Evolutionary conservation across 2,329 filamentous ascomycete genomes (phyloP), one percentile per base, ranked within the genome.

Genomic region (Xylaria polymorpha): DNA sequence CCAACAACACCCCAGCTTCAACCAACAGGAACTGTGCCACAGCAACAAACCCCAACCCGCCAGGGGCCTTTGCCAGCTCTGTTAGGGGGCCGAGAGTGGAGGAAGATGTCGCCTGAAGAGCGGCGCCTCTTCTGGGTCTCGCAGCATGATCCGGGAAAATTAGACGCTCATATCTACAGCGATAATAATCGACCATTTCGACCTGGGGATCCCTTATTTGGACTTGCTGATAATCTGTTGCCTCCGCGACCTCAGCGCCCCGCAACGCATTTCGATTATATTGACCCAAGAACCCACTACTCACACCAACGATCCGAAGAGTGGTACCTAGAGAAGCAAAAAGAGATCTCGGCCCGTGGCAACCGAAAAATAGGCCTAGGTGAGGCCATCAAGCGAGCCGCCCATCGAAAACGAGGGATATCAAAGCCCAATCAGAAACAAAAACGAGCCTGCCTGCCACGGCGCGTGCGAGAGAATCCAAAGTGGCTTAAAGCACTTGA

Each of bases 241-340:
- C 71, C 72, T 1, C 46, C 60, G 20, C 64, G 73, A 35, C 72
- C 71, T 12, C 71, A 67, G n/a, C 74, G 68, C 14, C 69, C 69
- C 35, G 76, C 79, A 35, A 80, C 79, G 29, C 70, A 81, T 6
- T 88, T 82, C 71, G 77, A 81, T 0, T 78, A 82, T 57, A 79
- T 87, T 2, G 85, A 90, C 74, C 87, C 87, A 0, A 82, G 83
- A 1, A 80, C 84, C 1, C 84, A 87, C 61, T 84, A 82, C 77
- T 81, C 80, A 0, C 81, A 83, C 53, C 78, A 78, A 1, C 81
- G 81, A 53, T 81, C 84, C 0, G 73, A 81, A 4, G 77, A 79
- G 20, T 89, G 86, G 86, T 78, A 83, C 59, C 75, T 73, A 15
- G 75, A 77, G 18, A 90, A 88, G 68, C 79, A 82, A 41, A 73